These are phyloP conservation scores for Hypholoma fasciculare DNA, from an alignment of 768 basidiomycete species.

Conservation along the genomic window DNA sequence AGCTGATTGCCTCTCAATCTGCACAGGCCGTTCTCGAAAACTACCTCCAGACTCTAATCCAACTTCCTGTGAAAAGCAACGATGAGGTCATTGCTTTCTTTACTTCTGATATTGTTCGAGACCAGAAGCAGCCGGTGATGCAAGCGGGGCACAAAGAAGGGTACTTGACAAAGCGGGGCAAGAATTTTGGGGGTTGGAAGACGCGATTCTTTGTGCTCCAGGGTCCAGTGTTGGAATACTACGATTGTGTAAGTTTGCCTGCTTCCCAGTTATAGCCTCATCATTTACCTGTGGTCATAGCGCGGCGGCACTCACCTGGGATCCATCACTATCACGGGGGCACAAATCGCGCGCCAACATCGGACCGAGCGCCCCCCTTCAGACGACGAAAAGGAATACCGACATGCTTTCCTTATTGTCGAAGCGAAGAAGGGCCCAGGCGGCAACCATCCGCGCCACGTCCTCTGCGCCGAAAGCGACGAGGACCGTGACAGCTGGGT, in stretches of 20 bases:
- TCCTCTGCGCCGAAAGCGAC: slow-evolving; percentile 96
- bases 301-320: slow-evolving; percentile 92
- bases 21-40: slow-evolving; percentile 72
- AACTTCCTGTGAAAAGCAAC: slow-evolving; percentile 83
- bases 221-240: slow-evolving; percentile 91
- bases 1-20: slow-evolving; percentile 9
- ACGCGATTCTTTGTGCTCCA: slow-evolving; percentile 93
- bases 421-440: slow-evolving; percentile 78
- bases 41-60: slow-evolving; percentile 83
- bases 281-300: slow-evolving; percentile 30
- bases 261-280: background rate
- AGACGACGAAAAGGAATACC: slow-evolving; percentile 91
- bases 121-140: slow-evolving; percentile 72
- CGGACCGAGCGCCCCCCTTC: slow-evolving; percentile 50
- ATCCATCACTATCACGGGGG: slow-evolving; percentile 86
- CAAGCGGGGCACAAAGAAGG: slow-evolving; percentile 91
- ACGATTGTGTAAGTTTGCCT: slow-evolving; percentile 79
- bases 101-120: slow-evolving; percentile 83
- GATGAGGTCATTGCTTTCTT: slow-evolving; percentile 91
- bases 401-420: slow-evolving; percentile 97
- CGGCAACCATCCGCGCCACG: slow-evolving; percentile 77
- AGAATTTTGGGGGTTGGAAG: slow-evolving; percentile 99
- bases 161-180: slow-evolving; percentile 93
- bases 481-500: slow-evolving; percentile 94
- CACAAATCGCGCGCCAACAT: slow-evolving; percentile 96